A percentile compares a stretch with the other conserved stretches of the same genome.
Evolutionary conservation across 2,329 filamentous ascomycete species (phyloP).

Genomic region (Coniochaeta pulveracea): DNA sequence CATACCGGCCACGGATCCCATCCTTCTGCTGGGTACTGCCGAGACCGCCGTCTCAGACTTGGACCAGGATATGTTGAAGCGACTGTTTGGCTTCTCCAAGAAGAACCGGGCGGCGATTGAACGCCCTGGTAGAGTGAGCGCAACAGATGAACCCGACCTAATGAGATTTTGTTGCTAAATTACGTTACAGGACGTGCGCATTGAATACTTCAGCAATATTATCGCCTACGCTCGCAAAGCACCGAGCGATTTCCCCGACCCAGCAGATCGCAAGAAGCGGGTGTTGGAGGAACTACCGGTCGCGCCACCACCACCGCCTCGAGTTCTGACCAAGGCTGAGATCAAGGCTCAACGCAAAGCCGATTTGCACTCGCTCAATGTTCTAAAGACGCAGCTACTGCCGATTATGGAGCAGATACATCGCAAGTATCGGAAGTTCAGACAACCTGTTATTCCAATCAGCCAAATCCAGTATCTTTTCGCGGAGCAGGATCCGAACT

Average conservation of each 20-base stretch:
- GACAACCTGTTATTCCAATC: conserved; percentile 67
- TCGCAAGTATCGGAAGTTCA: conserved; percentile 77
- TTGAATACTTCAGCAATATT: conserved; percentile 68
- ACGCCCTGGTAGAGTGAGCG: conserved; percentile 51
- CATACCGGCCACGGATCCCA: conserved; percentile 80
- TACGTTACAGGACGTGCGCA: conserved; percentile 39
- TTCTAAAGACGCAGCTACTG: conserved; percentile 79
- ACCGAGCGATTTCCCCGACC: conserved; percentile 79
- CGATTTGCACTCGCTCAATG: conserved; percentile 75
- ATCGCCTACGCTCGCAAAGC: conserved; percentile 67
- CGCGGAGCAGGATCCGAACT: conserved; percentile 68
- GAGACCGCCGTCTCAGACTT: conserved; percentile 56
- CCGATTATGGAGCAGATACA: conserved; percentile 97
- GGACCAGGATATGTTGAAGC: conserved; percentile 52
- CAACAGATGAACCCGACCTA: not conserved
- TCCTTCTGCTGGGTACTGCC: conserved; percentile 77
- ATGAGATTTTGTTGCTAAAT: conserved; percentile 15
- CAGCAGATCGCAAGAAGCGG: conserved; percentile 75
- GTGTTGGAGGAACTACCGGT: conserved; percentile 66
- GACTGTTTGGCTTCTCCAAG: conserved; percentile 77
- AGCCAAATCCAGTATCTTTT: conserved; percentile 69
- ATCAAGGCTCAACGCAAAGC: conserved; percentile 68
- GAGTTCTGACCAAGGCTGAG: conserved; percentile 64
- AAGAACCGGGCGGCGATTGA: conserved; percentile 64
- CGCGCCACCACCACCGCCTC: conserved; percentile 60